These are phyloP conservation scores for Leishmania gerbilli DNA, from an alignment of 208 protist species.

Conservation along the genomic window DNA sequence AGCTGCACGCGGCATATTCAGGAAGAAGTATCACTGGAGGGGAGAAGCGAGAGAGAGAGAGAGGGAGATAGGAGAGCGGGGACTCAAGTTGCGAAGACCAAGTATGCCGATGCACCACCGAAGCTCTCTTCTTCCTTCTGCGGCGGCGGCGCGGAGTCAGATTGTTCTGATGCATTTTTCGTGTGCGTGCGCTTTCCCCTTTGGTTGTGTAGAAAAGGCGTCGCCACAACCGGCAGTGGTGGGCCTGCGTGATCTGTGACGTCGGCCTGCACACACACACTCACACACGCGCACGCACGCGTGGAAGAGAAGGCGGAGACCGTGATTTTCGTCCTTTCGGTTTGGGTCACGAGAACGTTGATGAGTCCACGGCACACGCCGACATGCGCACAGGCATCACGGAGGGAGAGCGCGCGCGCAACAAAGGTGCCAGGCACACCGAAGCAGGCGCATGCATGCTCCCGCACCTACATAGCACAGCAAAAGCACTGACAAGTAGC, in stretches of 20 bases:
- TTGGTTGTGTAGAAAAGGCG: neutral
- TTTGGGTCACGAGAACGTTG: neutral
- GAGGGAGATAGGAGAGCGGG: neutral
- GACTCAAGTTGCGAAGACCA: neutral
- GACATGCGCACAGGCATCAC: neutral
- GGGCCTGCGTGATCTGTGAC: too few relatives aligned
- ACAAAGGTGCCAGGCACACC: neutral
- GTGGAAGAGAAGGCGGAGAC: neutral
- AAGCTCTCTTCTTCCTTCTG: neutral
- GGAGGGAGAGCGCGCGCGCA: neutral
- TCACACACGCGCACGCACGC: neutral
- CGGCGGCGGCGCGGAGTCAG: neutral
- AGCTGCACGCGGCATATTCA: neutral
- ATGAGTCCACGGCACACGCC: neutral
- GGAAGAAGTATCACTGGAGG: neutral
- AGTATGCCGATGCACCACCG: neutral
- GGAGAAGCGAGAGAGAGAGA: neutral
- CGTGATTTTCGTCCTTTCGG: too few relatives aligned
- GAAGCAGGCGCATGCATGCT: neutral
- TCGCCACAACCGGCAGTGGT: neutral
- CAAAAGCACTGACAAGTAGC: neutral
- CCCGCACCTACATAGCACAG: neutral
- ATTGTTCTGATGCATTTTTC: neutral
- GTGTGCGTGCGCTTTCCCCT: neutral
- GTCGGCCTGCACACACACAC: neutral